phyloP scores from a whole-genome alignment of 176 grass and related monocot species.

The Avena insularis region DNA sequence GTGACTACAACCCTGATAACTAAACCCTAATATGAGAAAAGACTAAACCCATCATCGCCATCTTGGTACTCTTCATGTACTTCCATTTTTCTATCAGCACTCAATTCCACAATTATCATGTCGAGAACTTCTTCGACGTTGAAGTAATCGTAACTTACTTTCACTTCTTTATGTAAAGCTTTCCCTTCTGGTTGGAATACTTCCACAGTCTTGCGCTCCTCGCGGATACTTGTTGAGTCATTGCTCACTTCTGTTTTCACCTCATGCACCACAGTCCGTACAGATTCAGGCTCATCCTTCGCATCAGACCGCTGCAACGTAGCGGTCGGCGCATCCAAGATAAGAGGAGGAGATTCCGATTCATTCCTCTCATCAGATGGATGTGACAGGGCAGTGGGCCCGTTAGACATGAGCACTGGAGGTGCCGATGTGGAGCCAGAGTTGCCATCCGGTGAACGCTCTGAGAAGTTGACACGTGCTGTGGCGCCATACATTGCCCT shows the following conservation, averaged over 20 bases:
- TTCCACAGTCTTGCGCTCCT: conserved; percentile 27
- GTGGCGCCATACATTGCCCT: conserved; percentile 79
- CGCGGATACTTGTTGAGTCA: conserved; percentile 27
- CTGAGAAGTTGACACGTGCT: conserved; percentile 74
- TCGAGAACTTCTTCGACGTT: conserved; percentile 54
- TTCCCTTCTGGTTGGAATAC: conserved; percentile 29
- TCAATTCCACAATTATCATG: conserved; percentile 63
- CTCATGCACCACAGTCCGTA: conserved; percentile 38
- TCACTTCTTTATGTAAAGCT: conserved; percentile 35
- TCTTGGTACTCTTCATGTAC: conserved; percentile 55
- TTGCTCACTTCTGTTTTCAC: conserved; percentile 47
- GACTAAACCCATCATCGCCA: conserved; percentile 65
- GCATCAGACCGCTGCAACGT: conserved; percentile 31
- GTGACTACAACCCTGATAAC: conserved; percentile 25
- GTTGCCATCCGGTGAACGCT: conserved; percentile 27
- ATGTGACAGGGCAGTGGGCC: not conserved
- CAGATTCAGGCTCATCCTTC: conserved; percentile 51
- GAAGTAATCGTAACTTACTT: conserved; percentile 51
- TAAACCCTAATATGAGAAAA: conserved; percentile 58
- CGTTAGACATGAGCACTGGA: conserved; percentile 30
- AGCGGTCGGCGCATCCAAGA: conserved; percentile 3
- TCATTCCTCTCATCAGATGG: conserved; percentile 29
- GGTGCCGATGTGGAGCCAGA: conserved; percentile 49
- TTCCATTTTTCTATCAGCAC: conserved; percentile 58
- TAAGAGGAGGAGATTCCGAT: conserved; percentile 33